Evolutionary conservation across 2,329 filamentous ascomycete species (phyloP), one percentile per base, ranked within the genome.

Genomic region (Verruconis gallopava): DNA sequence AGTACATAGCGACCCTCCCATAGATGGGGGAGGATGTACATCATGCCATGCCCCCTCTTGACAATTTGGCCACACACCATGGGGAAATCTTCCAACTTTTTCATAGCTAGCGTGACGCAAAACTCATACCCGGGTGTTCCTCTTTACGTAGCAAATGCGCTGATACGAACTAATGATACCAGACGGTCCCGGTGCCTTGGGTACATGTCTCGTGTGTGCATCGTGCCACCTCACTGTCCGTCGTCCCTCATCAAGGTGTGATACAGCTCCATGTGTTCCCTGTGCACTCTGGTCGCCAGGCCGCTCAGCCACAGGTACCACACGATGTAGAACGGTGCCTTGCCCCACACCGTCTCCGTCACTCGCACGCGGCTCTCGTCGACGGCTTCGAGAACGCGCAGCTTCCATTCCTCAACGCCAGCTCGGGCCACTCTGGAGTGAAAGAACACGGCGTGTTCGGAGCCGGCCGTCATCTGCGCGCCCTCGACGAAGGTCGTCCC

Each of bases 211-310:
- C n/a, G n/a, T n/a, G n/a, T n/a, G n/a, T n/a, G n/a, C n/a, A n/a
- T n/a, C n/a, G n/a, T n/a, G n/a, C n/a, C n/a, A n/a, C n/a, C n/a
- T n/a, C n/a, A n/a, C n/a, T n/a, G n/a, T n/a, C n/a, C n/a, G n/a
- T n/a, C n/a, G n/a, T n/a, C n/a, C n/a, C n/a, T n/a, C n/a, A 0
- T 52, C 46, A 3, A 18, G 11, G 17, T 18, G 34, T 37, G 12
- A 13, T 13, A 37, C 11, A 30, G 25, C 13, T 30, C 25, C 25
- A 30, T 30, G 14, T 30, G 25, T 13, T 30, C 25, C 13, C 13
- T 30, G 14, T 30, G 25, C 11, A 30, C 25, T 13, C 25, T 30
- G 14, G 25, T 30, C 25, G 25, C 25, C 25, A 30, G 25, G 11
- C 25, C 25, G 14, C 25, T 30, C 25, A 30, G 14, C 25, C 25